These are phyloP conservation scores for Wickerhamomyces chambardii DNA, from an alignment of 805 yeast species.

Conservation along the genomic window DNA sequence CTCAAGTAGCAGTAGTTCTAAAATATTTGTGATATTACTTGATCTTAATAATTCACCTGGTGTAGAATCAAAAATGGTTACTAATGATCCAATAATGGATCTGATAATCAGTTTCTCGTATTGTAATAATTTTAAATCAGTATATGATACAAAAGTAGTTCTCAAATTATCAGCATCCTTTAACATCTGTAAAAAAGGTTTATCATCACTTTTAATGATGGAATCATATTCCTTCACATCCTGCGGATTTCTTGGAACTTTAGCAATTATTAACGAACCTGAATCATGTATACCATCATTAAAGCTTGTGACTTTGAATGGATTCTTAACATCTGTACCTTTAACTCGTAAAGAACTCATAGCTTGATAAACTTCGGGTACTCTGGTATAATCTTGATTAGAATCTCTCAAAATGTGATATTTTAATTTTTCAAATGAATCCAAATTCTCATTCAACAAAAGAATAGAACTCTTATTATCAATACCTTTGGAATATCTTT, in stretches of 20 bases:
- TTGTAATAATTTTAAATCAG: constrained; percentile 39
- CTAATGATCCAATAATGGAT: constrained; percentile 60
- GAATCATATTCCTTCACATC: constrained; percentile 10
- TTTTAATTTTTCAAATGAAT: constrained; percentile 42
- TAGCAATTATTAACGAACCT: constrained; percentile 43
- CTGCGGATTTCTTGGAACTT: constrained; percentile 27
- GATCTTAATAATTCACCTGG: constrained; percentile 54
- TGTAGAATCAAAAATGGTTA: constrained; percentile 53
- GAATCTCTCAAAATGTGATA: constrained; percentile 42
- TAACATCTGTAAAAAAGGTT: constrained; percentile 14
- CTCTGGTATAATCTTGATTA: constrained; percentile 2
- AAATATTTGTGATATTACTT: constrained; percentile 22
- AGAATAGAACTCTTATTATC: constrained; percentile 41
- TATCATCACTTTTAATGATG: constrained; percentile 12
- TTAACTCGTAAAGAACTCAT: constrained; percentile 63
- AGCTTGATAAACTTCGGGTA: constrained; percentile 43
- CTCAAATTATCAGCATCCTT: constrained; percentile 17
- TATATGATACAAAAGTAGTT: constrained; percentile 21
- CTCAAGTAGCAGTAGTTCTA: constrained; percentile 40
- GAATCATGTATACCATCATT: constrained; percentile 42
- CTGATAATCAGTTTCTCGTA: constrained; percentile 59
- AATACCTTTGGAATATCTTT: constrained; percentile 32
- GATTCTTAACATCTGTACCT: constrained; percentile 21
- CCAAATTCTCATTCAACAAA: constrained; percentile 67
- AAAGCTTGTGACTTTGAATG: constrained; percentile 10